Evolutionary conservation across 2,329 filamentous ascomycete species (phyloP).

Genomic region (Arthrobotrys sphaeroides): DNA sequence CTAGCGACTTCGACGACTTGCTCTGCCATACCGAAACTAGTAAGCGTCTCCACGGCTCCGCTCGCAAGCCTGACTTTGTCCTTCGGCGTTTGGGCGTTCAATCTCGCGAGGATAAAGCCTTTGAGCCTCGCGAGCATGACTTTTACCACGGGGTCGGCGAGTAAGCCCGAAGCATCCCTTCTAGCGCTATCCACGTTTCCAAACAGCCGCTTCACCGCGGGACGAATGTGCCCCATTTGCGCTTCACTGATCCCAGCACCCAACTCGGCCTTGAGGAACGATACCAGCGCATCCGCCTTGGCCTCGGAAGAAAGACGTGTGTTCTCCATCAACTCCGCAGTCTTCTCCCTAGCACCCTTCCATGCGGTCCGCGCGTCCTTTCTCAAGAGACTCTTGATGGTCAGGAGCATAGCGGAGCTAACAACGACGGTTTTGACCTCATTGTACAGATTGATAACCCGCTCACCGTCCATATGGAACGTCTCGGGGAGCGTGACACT

Average conservation of each 20-base stretch:
- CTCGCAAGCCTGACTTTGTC: conserved; percentile 56
- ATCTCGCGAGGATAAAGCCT: conserved; percentile 55
- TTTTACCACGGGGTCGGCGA: conserved; percentile 56
- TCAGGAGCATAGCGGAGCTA: conserved; percentile 77
- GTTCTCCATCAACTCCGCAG: conserved; percentile 36
- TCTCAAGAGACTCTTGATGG: conserved; percentile 84
- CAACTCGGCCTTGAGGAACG: conserved; percentile 27
- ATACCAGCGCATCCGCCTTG: conserved; percentile 25
- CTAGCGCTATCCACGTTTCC: conserved; percentile 47
- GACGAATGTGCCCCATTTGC: conserved; percentile 54
- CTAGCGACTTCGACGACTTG: conserved; percentile 55
- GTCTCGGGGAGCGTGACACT: conserved; percentile 75
- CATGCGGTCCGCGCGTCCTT: conserved; percentile 80
- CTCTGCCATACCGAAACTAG: conserved; percentile 57
- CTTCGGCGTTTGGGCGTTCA: conserved; percentile 55
- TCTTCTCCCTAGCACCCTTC: conserved; percentile 66
- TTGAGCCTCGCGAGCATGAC: conserved; percentile 55
- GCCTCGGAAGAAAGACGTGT: conserved; percentile 7
- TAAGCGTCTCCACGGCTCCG: conserved; percentile 55
- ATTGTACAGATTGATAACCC: conserved; percentile 69
- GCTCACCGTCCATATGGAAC: conserved; percentile 73
- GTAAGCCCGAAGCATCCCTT: conserved; percentile 37
- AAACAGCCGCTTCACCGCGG: conserved; percentile 52
- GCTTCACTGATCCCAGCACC: conserved; percentile 39
- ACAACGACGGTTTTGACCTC: conserved; percentile 74